These are phyloP conservation scores for Aristolochia contorta DNA, from an alignment of 164 flowering plant genomes.

Conservation along the genomic window DNA sequence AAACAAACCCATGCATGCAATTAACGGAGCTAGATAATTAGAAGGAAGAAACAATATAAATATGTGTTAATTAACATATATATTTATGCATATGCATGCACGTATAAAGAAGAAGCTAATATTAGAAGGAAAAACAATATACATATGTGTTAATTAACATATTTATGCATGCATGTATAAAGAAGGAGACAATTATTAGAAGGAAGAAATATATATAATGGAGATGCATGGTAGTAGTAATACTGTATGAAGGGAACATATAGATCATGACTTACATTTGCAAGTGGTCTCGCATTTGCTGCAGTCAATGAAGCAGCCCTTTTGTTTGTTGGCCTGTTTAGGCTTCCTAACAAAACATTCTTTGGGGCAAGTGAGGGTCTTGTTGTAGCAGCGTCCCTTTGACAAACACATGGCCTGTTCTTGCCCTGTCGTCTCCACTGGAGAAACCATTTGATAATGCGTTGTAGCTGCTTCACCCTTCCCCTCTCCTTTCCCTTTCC, in stretches of 20 bases:
- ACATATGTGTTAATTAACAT: too few relatives aligned
- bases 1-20: too few relatives aligned
- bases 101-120: too few relatives aligned
- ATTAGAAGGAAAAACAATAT: too few relatives aligned
- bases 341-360: conserved; percentile 51
- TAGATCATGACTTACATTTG: conserved; percentile 32
- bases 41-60: too few relatives aligned
- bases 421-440: conserved; percentile 18
- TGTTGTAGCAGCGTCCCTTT: conserved; percentile 21
- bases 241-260: too few relatives aligned
- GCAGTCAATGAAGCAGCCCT: conserved; percentile 55
- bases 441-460: conserved; percentile 18
- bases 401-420: conserved; percentile 30
- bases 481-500: background rate
- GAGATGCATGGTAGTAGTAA: too few relatives aligned
- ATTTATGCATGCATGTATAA: too few relatives aligned
- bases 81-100: too few relatives aligned
- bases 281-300: conserved; percentile 58
- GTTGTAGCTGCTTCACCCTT: conserved; percentile 19
- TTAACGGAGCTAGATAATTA: background rate
- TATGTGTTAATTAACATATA: too few relatives aligned
- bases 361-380: conserved; percentile 34
- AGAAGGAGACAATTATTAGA: too few relatives aligned
- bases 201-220: too few relatives aligned
- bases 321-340: conserved; percentile 32